Conservation (phyloP, 192 early-diverging fungal species). For the Chytriomyces sp. region DNA sequence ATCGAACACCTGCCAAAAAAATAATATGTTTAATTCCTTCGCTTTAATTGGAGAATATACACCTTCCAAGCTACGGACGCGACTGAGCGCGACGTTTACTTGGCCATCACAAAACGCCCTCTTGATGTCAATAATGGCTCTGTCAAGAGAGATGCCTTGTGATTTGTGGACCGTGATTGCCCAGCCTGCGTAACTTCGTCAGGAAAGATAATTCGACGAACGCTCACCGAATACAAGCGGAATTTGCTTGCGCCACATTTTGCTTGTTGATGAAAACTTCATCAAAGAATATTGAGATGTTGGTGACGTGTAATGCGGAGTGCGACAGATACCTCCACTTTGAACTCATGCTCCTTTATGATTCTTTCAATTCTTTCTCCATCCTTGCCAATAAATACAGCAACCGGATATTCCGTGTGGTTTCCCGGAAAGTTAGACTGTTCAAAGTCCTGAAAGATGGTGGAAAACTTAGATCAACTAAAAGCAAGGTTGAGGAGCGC, state of each 20-base stretch:
- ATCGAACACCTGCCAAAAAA: too few species aligned
- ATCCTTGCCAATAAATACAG: too few species aligned
- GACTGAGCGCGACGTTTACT: slow-evolving; percentile 15
- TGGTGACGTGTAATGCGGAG: too few species aligned
- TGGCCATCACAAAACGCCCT: slow-evolving; percentile 9
- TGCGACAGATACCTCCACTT: too few species aligned
- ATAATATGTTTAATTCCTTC: too few species aligned
- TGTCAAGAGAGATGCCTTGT: slow-evolving; percentile 21
- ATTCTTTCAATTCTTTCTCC: not conserved
- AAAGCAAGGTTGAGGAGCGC: too few species aligned
- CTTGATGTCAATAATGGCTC: slow-evolving; percentile 13
- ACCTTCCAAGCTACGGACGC: too few species aligned
- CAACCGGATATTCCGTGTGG: not conserved
- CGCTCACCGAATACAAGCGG: not conserved
- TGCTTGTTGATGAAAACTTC: not conserved
- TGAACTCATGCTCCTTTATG: not conserved
- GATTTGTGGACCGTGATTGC: slow-evolving; percentile 24
- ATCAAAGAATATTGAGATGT: too few species aligned
- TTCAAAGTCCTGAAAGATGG: too few species aligned
- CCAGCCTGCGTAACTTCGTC: not conserved
- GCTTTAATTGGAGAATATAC: too few species aligned
- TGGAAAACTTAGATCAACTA: too few species aligned
- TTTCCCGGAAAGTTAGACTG: too few species aligned
- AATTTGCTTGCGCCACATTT: slow-evolving; percentile 3
- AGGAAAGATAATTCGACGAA: not conserved